These are phyloP conservation scores for Trichoderma sp. DNA, from an alignment of 2,329 filamentous ascomycete species.

Conservation along the genomic window DNA sequence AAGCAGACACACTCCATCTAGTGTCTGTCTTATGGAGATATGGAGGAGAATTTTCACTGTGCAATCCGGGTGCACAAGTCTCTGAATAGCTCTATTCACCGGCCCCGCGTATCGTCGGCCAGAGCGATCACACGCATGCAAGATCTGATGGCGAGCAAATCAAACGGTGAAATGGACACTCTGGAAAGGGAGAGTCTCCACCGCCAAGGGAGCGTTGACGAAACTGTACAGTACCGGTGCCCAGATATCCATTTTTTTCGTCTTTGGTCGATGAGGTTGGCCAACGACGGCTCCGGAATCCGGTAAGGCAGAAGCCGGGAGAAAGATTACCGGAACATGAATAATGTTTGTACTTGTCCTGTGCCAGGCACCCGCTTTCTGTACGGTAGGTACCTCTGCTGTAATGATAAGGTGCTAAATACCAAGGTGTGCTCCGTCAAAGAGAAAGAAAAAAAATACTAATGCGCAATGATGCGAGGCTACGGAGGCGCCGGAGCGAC, in stretches of 20 bases:
- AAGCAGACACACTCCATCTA: neutral
- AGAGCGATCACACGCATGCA: neutral
- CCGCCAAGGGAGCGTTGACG: slow-evolving; percentile 7
- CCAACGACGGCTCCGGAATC: neutral
- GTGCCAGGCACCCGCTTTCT: neutral
- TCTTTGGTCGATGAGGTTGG: neutral
- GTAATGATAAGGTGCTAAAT: no score
- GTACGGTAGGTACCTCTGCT: neutral
- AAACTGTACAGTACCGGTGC: neutral
- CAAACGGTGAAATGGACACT: neutral
- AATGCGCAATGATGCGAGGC: slow-evolving; percentile 9
- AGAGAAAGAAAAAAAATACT: neutral
- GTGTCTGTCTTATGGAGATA: no score
- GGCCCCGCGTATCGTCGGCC: slow-evolving; percentile 9
- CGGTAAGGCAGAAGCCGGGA: slow-evolving; percentile 5
- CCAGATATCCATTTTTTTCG: neutral
- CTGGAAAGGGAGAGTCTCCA: neutral
- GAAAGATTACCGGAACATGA: neutral
- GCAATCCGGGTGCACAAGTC: neutral
- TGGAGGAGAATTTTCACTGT: neutral
- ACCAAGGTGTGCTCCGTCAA: neutral
- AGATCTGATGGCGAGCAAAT: slow-evolving; percentile 9
- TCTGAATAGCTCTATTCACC: neutral
- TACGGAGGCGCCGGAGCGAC: slow-evolving; percentile 11
- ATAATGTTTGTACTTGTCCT: neutral